These are phyloP conservation scores for Dalbergia oliveri DNA, from an alignment of 306 rosid genomes.

Conservation along the genomic window DNA sequence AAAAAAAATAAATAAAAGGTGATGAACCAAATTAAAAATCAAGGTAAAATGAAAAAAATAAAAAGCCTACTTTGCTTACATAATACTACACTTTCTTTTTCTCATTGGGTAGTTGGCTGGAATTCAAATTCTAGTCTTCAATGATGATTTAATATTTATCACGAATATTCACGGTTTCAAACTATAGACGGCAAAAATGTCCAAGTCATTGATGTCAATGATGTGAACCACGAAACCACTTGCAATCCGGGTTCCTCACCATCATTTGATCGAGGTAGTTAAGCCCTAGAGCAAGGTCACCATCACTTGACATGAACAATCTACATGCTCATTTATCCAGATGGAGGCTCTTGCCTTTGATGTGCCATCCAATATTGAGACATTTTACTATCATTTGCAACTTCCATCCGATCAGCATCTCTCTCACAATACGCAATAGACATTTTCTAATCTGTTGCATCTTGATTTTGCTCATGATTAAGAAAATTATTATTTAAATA, in stretches of 20 bases:
- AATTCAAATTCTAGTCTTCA: slow-evolving; percentile 9
- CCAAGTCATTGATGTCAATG: slow-evolving; percentile 25
- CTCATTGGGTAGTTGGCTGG: not conserved
- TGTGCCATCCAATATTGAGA: not conserved
- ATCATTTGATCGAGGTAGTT: not conserved
- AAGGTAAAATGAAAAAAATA: too few species aligned
- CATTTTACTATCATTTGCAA: not conserved
- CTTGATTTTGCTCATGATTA: not conserved
- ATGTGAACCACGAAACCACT: slow-evolving; percentile 27
- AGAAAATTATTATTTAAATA: not conserved
- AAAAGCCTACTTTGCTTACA: not conserved
- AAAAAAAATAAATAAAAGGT: too few species aligned
- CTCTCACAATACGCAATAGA: not conserved
- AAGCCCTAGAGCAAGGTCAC: not conserved
- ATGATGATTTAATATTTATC: slow-evolving; percentile 2
- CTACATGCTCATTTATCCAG: not conserved
- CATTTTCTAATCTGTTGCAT: not conserved
- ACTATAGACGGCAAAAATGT: not conserved
- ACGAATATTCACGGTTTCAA: not conserved
- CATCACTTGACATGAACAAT: not conserved
- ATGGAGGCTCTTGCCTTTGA: not conserved
- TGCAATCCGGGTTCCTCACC: slow-evolving; percentile 9
- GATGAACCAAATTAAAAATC: too few species aligned
- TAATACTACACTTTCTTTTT: not conserved
- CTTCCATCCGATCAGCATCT: not conserved